Evolutionary conservation across 2,329 filamentous ascomycete genomes (phyloP).

Genomic region (Grosmannia clavigera): DNA sequence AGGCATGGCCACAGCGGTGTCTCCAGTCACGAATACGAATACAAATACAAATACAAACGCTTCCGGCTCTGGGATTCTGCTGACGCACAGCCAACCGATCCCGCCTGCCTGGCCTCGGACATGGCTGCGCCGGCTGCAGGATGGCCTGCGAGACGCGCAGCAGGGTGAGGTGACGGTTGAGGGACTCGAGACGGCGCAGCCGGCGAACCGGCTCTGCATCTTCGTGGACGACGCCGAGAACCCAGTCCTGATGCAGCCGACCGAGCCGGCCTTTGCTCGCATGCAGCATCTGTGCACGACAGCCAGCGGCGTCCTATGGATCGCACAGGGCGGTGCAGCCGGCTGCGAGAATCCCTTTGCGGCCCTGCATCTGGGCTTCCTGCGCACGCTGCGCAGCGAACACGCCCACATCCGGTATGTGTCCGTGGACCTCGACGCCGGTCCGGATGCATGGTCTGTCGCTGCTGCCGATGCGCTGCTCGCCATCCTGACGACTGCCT

Average conservation of each 20-base stretch:
- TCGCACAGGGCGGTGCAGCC: constrained; percentile 5
- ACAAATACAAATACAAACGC: background rate
- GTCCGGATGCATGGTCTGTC: background rate
- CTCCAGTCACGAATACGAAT: too few relatives aligned
- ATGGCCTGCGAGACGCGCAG: background rate
- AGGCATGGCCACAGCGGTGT: background rate
- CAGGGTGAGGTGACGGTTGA: background rate
- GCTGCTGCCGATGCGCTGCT: constrained; percentile 2
- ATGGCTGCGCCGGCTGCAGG: background rate
- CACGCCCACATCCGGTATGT: constrained; percentile 11
- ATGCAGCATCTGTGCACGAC: background rate
- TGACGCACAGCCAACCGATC: background rate
- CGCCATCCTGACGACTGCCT: constrained; percentile 9
- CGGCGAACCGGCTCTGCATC: background rate
- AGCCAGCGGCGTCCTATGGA: constrained; percentile 2
- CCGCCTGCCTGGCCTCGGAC: background rate
- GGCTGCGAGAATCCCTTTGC: constrained; percentile 9
- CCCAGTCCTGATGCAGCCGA: background rate
- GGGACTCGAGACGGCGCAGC: background rate
- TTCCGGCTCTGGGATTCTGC: background rate
- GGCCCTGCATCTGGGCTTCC: constrained; percentile 13
- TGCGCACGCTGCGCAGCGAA: constrained; percentile 16
- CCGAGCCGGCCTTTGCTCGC: background rate
- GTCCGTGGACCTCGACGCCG: constrained; percentile 17
- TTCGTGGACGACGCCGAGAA: background rate